Evolutionary conservation across 352 stramenopile species (phyloP), one percentile per base, ranked within the genome.

Genomic region (Phytophthora palmivora): DNA sequence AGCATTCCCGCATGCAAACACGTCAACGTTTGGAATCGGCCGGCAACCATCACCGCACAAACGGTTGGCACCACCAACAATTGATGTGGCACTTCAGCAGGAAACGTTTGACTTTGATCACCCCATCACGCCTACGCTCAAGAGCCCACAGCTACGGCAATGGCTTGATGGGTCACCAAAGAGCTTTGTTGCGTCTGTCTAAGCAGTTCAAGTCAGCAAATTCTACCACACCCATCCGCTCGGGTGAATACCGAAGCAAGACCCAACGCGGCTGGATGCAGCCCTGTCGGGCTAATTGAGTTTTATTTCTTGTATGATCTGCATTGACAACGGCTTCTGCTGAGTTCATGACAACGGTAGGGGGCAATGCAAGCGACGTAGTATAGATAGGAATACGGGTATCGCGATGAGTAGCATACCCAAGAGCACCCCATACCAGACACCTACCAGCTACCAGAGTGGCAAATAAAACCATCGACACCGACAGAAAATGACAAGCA

Each of bases 101-200:
- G 87, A 95, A 49, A 88, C 80, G 18, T 93, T 95, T 37, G 87
- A 92, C 50, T 92, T 95, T 39, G 87, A 95, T 47, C 79, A 92
- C 42, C 91, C 84, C 10, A 89, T 94, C 51, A 94, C 87, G 22
- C 83, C 87, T n/a, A 94, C 87, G 30, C 78, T 95, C 53, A 95
- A 93, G 67, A 95, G 87, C 33, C 87, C 87, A 22, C 84, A 95
- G 65, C 54, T 95, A 2, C 71, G 82, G 24, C 87, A 95, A 65
- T 95, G 84, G 84, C 71, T 95, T 15, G 87, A 95, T 39, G 72
- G 83, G 10, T 94, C 87, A 10, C 87, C 87, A 4, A 92, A 93
- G 59, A 88, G 70, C 43, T 95, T 94, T 63, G 67, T 92, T 44
- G 82, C 87, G 28, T 93, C 87, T 8, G 84, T 95, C 8, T 95